These are phyloP conservation scores for Pleurotus salmoneostramineus DNA, from an alignment of 768 basidiomycete species.

Conservation along the genomic window DNA sequence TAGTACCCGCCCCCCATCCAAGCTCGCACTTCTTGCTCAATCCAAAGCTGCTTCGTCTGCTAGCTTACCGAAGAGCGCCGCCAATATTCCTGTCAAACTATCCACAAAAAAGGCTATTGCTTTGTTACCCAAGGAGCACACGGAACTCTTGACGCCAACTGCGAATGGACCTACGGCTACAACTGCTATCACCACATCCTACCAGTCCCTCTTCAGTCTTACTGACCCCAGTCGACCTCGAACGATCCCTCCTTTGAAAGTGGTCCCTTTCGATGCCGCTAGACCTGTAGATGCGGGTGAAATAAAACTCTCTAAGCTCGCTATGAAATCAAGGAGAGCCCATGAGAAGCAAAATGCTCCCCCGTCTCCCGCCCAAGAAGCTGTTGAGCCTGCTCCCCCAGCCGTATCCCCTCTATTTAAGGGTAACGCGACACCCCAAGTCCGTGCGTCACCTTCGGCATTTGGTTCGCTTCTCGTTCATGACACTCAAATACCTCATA, in stretches of 20 bases:
- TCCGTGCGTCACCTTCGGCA: constrained; percentile 74
- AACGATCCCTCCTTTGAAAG: constrained; percentile 35
- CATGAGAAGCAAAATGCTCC: constrained; percentile 30
- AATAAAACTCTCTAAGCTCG: constrained; percentile 65
- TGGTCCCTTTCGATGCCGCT: constrained; percentile 35
- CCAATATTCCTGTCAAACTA: not conserved
- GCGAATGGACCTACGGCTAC: constrained; percentile 83
- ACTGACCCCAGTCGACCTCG: constrained; percentile 43
- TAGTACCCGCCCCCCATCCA: constrained; percentile 48
- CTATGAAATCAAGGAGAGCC: constrained; percentile 65
- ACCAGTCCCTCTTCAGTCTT: constrained; percentile 66
- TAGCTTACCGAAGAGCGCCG: constrained; percentile 11
- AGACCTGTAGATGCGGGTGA: constrained; percentile 20
- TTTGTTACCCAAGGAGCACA: constrained; percentile 43
- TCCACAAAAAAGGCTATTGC: constrained; percentile 15
- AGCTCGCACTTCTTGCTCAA: constrained; percentile 72
- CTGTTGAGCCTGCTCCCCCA: constrained; percentile 21
- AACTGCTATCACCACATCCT: constrained; percentile 80
- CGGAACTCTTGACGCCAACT: constrained; percentile 73
- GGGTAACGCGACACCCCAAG: constrained; percentile 38
- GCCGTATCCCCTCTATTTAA: constrained; percentile 55
- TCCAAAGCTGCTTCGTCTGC: constrained; percentile 35
- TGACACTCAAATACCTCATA: constrained; percentile 36
- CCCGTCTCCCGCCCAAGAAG: not conserved
- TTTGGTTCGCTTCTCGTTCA: constrained; percentile 71